These are phyloP conservation scores for Eremochloa ophiuroides DNA, from an alignment of 176 grass and related monocot species.

Conservation along the genomic window DNA sequence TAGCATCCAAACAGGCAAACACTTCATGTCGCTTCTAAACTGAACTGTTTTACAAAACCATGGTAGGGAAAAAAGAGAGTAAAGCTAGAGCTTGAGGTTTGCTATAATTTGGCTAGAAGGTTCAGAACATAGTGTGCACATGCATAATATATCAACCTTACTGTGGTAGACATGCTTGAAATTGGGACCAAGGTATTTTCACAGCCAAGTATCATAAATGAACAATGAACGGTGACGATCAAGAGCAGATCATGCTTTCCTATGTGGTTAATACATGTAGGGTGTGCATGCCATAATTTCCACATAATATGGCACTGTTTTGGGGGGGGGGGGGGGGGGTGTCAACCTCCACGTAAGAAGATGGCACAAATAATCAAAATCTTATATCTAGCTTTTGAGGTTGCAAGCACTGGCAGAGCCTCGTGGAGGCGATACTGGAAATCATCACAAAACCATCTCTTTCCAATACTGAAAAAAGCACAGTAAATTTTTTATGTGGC, in stretches of 20 bases:
- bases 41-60: background rate
- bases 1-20: background rate
- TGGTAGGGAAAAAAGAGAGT: background rate
- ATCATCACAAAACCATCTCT: conserved; percentile 10
- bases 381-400: too few species aligned
- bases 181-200: background rate
- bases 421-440: too few species aligned
- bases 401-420: too few species aligned
- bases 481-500: background rate
- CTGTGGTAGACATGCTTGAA: background rate
- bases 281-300: background rate
- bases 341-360: too few species aligned
- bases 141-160: background rate
- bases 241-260: background rate
- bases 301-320: background rate
- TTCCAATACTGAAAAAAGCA: background rate
- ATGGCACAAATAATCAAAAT: background rate
- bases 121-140: background rate
- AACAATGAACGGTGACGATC: background rate
- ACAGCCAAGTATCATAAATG: background rate
- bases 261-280: background rate
- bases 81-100: background rate
- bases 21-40: background rate
- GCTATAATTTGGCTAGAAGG: background rate
- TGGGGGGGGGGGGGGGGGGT: too few species aligned